phyloP scores from a whole-genome alignment of 768 basidiomycete genomes.

The Clitopilus hobsonii region DNA sequence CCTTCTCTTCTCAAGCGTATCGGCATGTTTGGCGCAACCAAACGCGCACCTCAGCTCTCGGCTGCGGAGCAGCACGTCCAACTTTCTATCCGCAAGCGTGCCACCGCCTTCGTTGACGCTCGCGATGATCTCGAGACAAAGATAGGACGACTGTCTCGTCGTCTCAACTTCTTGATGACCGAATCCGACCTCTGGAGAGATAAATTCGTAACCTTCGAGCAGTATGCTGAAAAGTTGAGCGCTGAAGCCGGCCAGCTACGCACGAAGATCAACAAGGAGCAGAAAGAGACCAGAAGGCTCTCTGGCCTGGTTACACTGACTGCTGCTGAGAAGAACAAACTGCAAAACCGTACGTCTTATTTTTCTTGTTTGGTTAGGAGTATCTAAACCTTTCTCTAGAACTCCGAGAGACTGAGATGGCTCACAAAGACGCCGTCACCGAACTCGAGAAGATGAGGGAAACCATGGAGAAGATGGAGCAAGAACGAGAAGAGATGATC shows the following conservation, averaged over 20 bases:
- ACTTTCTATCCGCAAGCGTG: conserved; percentile 85
- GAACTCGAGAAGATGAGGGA: conserved; percentile 83
- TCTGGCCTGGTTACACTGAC: conserved; percentile 76
- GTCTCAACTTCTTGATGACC: conserved; percentile 89
- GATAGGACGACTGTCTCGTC: conserved; percentile 79
- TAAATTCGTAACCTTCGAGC: conserved; percentile 92
- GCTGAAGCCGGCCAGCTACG: conserved; percentile 82
- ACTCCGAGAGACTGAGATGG: conserved; percentile 74
- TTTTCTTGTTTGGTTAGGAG: not conserved
- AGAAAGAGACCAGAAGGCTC: conserved; percentile 81
- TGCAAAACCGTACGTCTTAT: conserved; percentile 65
- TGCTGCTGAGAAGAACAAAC: conserved; percentile 70
- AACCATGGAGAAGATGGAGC: conserved; percentile 84
- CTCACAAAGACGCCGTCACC: conserved; percentile 73
- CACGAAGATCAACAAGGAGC: conserved; percentile 86
- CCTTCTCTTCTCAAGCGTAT: conserved; percentile 85
- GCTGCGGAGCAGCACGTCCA: conserved; percentile 83
- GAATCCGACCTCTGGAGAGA: conserved; percentile 89
- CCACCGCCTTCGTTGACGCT: conserved; percentile 92
- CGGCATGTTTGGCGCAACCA: conserved; percentile 66
- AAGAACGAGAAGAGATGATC: conserved; percentile 84
- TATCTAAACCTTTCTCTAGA: conserved; percentile 37
- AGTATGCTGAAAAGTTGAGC: conserved; percentile 88
- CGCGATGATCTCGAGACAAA: conserved; percentile 92
- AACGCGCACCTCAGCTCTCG: conserved; percentile 68